phyloP scores from a whole-genome alignment of 306 rosid genomes.

The Castanopsis chinensis region DNA sequence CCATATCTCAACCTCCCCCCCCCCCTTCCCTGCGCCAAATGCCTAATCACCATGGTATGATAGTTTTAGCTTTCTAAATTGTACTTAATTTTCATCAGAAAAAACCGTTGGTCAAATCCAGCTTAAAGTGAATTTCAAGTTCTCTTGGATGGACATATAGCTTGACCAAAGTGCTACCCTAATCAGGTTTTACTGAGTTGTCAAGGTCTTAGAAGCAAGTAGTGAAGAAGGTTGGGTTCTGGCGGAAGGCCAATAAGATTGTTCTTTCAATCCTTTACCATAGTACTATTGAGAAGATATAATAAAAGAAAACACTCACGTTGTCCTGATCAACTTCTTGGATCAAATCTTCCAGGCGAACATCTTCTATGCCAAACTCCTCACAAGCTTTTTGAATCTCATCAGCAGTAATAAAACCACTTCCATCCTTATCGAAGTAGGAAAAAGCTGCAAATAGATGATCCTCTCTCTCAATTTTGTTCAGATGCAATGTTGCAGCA shows the following conservation, averaged over 20 bases:
- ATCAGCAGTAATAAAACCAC: slow-evolving; percentile 90
- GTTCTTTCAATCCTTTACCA: neutral
- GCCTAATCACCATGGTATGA: neutral
- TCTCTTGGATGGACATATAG: neutral
- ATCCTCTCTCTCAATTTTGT: slow-evolving; percentile 93
- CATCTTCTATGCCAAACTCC: slow-evolving; percentile 86
- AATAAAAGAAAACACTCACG: slow-evolving; percentile 46
- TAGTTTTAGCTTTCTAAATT: neutral
- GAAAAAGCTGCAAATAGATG: slow-evolving; percentile 89
- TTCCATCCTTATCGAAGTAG: slow-evolving; percentile 93
- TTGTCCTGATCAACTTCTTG: slow-evolving; percentile 85
- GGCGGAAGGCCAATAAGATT: neutral
- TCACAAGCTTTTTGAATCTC: slow-evolving; percentile 97
- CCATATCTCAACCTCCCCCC: neutral
- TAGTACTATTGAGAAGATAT: neutral
- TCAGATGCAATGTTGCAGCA: slow-evolving; percentile 89
- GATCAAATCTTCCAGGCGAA: slow-evolving; percentile 82
- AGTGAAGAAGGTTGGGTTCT: neutral
- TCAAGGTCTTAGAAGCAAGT: neutral
- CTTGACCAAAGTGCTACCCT: neutral
- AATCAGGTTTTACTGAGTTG: neutral
- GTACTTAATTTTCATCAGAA: neutral
- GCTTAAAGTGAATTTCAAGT: neutral
- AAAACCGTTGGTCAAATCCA: neutral
- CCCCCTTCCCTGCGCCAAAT: neutral